These are phyloP conservation scores for Neofusicoccum parvum DNA, from an alignment of 2,329 filamentous ascomycete genomes.

Conservation along the genomic window DNA sequence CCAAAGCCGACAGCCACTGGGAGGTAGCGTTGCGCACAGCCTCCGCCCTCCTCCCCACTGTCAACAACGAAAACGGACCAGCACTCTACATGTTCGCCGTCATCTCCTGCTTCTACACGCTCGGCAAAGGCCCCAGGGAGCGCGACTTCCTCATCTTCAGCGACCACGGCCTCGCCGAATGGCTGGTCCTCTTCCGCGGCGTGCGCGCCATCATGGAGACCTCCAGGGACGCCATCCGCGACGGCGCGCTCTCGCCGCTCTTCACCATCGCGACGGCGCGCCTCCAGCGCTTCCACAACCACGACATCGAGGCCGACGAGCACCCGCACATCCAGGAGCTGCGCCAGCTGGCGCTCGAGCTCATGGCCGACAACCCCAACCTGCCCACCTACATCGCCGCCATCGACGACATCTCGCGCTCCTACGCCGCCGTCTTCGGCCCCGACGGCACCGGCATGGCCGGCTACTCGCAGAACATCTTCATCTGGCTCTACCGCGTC, in stretches of 20 bases:
- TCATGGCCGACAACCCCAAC: constrained; percentile 2
- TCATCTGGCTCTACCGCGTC: constrained; percentile 13
- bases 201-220: constrained; percentile 14
- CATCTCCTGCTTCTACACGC: constrained; percentile 9
- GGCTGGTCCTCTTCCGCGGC: constrained; percentile 12
- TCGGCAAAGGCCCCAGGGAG: constrained; percentile 6
- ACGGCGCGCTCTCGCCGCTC: not conserved
- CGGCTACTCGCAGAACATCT: not conserved
- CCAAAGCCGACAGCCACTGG: constrained; percentile 6
- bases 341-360: not conserved
- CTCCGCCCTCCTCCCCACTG: not conserved
- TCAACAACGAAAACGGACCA: not conserved
- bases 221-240: not conserved
- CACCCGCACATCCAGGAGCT: not conserved
- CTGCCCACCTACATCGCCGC: not conserved
- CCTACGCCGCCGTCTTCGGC: not conserved
- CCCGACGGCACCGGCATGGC: not conserved
- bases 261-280: not conserved
- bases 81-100: constrained; percentile 16
- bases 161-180: constrained; percentile 13
- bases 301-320: not conserved
- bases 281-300: not conserved
- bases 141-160: constrained; percentile 18
- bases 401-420: not conserved
- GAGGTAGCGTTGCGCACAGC: not conserved